Percentiles rank a stretch among this genome's conserved stretches.
Conservation (phyloP, 202 grass and related monocot genomes). For the Musa balbisiana region DNA sequence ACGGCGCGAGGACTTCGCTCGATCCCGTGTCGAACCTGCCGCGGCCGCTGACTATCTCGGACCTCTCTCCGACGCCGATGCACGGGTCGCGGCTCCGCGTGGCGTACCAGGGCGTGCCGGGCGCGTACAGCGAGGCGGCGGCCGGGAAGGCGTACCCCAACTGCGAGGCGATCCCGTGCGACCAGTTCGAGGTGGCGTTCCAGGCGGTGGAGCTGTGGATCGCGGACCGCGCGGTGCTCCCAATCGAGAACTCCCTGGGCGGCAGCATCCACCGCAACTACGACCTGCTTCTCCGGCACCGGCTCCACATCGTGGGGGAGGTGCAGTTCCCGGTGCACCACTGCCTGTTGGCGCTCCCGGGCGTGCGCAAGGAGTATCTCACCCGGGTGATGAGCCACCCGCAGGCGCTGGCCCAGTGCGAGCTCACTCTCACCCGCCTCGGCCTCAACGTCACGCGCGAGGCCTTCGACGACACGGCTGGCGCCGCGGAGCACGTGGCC, state of each 20-base stretch:
- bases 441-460: constrained; percentile 80
- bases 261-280: constrained; percentile 92
- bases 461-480: constrained; percentile 79
- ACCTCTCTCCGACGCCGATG: constrained; percentile 68
- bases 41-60: constrained; percentile 60
- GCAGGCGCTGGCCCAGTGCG: constrained; percentile 81
- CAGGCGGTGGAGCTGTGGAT: constrained; percentile 93
- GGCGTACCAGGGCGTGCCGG: constrained; percentile 76
- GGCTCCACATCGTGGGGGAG: constrained; percentile 93
- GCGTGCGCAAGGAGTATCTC: constrained; percentile 57
- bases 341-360: constrained; percentile 75
- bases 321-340: constrained; percentile 85
- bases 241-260: constrained; percentile 81
- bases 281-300: constrained; percentile 79
- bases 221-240: constrained; percentile 77
- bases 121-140: constrained; percentile 71
- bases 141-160: constrained; percentile 65
- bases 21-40: constrained; percentile 43
- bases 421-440: constrained; percentile 74
- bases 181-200: constrained; percentile 89
- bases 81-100: constrained; percentile 68
- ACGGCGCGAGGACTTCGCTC: background rate
- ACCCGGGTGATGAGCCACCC: constrained; percentile 78
- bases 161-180: constrained; percentile 85
- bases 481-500: constrained; percentile 67